Percentiles rank a stretch among this genome's conserved stretches.
phyloP scores from a whole-genome alignment of 2,329 filamentous ascomycete genomes.

The Fusarium clavum region DNA sequence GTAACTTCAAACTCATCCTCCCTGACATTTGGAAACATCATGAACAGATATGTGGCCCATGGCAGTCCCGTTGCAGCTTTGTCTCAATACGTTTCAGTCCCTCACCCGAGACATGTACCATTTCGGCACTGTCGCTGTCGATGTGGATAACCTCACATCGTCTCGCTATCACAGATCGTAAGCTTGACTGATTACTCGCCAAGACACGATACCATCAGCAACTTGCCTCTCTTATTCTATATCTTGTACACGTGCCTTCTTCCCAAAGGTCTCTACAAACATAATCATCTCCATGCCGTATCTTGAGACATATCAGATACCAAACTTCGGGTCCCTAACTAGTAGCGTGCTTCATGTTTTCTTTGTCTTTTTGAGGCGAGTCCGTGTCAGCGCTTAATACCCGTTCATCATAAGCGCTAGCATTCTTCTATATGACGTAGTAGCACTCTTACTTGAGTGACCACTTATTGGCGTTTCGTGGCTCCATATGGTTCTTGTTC shows the following conservation, averaged over 20 bases:
- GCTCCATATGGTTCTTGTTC: not conserved
- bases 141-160: not conserved
- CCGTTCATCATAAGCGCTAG: slow-evolving; percentile 7
- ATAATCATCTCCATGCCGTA: slow-evolving; percentile 8
- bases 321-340: slow-evolving; percentile 3
- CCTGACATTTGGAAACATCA: slow-evolving; percentile 10
- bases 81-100: slow-evolving; percentile 32
- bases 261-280: not conserved
- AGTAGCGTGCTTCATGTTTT: slow-evolving; percentile 24
- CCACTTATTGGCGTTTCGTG: not conserved
- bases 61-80: slow-evolving; percentile 24
- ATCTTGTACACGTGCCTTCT: not conserved
- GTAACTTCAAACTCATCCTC: not conserved
- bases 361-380: slow-evolving; percentile 11
- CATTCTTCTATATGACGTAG: slow-evolving; percentile 21
- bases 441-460: not conserved
- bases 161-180: not conserved
- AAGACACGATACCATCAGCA: not conserved
- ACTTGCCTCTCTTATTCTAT: not conserved
- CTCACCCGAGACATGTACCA: slow-evolving; percentile 31
- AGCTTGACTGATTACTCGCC: not conserved
- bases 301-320: slow-evolving; percentile 7
- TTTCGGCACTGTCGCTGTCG: slow-evolving; percentile 11
- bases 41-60: not conserved
- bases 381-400: slow-evolving; percentile 26